Base-by-base conservation (phyloP, 2,329 filamentous ascomycete species). In the Monosporascus sp. region DNA sequence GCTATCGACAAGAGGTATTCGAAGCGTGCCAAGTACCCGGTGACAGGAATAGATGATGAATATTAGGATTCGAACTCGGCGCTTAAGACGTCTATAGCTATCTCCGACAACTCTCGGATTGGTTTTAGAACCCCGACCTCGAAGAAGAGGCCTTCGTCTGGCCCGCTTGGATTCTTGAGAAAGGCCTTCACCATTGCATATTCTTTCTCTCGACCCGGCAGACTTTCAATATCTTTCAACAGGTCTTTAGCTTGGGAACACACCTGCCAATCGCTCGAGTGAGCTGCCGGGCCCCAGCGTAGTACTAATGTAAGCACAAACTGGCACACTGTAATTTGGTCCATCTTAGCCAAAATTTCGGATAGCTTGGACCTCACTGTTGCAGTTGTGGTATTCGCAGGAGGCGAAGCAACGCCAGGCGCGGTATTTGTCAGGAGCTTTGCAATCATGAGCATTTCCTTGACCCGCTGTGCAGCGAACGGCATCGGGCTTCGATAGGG, bases 321-420 rank as follows among this genome's bases (percentile, higher is more conserved):
- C 58, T 84, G 79, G 55, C 76, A 78, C 48, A 82, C 66, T 9
- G 75, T 77, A 3, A 80, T 72, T 55, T 79, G 78, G 52, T 83
- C 80, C 9, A 78, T 72, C 17, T 72, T 69, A 4, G 64, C 62
- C 18, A 82, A 59, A 0, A 63, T 55, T 20, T 72, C 59, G 1
- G 55, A 52, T 9, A 69, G 47, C 8, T 43, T 58, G 5, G 43
- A 48, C 8, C 22, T 38, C 9, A 59, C 37, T 22, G 44, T 22
- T 17, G 14, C 46, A n/a, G 39, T 24, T 15, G 1, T 67, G 59
- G 15, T 60, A 56, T 48, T 60, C 53, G 45, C 59, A 46, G 20
- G 68, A 48, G 49, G 54, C 50, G 41, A 55, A 48, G 55, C 2
- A 68, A 55, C 44, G 60, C 60, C 17, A 6, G 75, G 70, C 0